Evolutionary conservation across 1,284 basidiomycete species (phyloP).

Genomic region (Porogramme epimiltina): DNA sequence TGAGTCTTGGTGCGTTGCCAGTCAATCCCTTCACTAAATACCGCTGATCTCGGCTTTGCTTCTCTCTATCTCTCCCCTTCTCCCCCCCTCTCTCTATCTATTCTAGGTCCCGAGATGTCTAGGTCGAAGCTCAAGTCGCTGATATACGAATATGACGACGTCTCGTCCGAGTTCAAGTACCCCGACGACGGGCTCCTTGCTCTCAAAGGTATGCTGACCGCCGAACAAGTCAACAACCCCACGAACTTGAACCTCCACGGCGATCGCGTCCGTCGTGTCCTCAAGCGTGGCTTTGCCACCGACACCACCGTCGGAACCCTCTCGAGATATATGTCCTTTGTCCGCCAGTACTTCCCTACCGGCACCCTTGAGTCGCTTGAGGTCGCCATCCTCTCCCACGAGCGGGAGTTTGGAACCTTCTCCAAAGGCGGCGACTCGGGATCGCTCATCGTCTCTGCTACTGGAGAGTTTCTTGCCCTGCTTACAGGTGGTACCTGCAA

Average conservation of each 20-base stretch:
- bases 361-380: slow-evolving; percentile 19
- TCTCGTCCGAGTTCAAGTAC: slow-evolving; percentile 35
- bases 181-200: slow-evolving; percentile 31
- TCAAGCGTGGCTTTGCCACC: slow-evolving; percentile 8
- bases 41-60: slow-evolving; percentile 22
- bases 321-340: background rate
- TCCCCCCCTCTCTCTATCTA: slow-evolving; percentile 18
- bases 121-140: slow-evolving; percentile 14
- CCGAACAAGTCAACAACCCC: slow-evolving; percentile 31
- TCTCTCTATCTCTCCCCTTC: no score
- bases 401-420: slow-evolving; percentile 33
- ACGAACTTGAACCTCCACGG: slow-evolving; percentile 26
- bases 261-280: slow-evolving; percentile 31
- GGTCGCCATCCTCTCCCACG: slow-evolving; percentile 30
- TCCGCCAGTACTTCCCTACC: background rate
- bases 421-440: slow-evolving; percentile 33
- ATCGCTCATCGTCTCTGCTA: slow-evolving; percentile 30
- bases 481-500: no score
- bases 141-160: background rate
- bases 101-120: slow-evolving; percentile 30
- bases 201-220: slow-evolving; percentile 34
- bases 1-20: slow-evolving; percentile 34
- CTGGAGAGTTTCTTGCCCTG: slow-evolving; percentile 27
- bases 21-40: slow-evolving; percentile 13
- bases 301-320: slow-evolving; percentile 7